These are phyloP conservation scores for Colletotrichum magnum DNA, from an alignment of 2,329 filamentous ascomycete genomes.

Conservation along the genomic window DNA sequence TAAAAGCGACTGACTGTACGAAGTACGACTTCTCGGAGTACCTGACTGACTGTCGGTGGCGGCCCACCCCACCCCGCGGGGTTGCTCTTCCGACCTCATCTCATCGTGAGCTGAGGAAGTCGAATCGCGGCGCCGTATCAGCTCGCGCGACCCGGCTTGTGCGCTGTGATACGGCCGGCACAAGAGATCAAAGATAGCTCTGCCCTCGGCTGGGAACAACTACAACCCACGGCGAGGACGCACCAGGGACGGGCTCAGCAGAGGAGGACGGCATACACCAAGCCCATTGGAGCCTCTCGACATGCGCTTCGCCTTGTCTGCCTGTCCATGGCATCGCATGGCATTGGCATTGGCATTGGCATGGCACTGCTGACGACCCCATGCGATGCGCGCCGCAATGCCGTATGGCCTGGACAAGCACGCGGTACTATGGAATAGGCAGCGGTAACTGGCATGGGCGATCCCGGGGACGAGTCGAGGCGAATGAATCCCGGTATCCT, in stretches of 20 bases:
- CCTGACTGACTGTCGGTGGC: too few species aligned
- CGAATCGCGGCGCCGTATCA: conserved; percentile 33
- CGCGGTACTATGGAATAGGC: neutral
- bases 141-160: conserved; percentile 20
- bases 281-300: conserved; percentile 29
- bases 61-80: conserved; percentile 14
- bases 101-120: conserved; percentile 33
- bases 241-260: conserved; percentile 14
- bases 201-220: conserved; percentile 23
- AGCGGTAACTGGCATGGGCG: conserved; percentile 26
- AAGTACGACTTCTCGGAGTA: too few species aligned
- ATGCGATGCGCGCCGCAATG: neutral
- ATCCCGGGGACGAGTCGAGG: conserved; percentile 18
- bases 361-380: neutral
- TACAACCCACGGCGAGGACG: conserved; percentile 19
- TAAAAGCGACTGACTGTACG: too few species aligned
- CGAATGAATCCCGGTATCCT: conserved; percentile 10
- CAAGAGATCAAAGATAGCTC: conserved; percentile 7
- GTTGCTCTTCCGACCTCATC: conserved; percentile 25
- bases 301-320: conserved; percentile 32
- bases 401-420: conserved; percentile 6
- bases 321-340: neutral
- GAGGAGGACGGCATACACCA: conserved; percentile 8
- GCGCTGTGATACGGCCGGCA: conserved; percentile 31
- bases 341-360: too few species aligned